Evolutionary conservation across 768 basidiomycete genomes (phyloP).

Genomic region (Rhizopogon roseolus): DNA sequence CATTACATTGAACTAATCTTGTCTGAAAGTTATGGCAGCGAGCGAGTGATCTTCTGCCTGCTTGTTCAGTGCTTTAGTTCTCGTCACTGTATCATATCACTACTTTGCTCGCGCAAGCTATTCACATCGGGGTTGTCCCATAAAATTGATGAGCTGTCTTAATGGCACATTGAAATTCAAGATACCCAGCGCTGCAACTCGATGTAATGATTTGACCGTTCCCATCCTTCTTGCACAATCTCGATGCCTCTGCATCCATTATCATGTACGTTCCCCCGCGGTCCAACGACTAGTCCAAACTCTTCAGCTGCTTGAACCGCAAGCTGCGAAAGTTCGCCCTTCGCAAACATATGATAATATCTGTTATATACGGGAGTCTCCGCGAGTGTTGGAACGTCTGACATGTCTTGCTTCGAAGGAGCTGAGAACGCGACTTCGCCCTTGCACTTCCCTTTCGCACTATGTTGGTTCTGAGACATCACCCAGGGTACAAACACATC

Average conservation of each 20-base stretch:
- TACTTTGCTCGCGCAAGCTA: constrained; percentile 14
- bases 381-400: background rate
- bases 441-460: constrained; percentile 2
- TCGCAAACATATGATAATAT: constrained; percentile 94
- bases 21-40: constrained; percentile 77
- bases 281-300: constrained; percentile 50
- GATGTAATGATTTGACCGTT: constrained; percentile 84
- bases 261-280: constrained; percentile 11
- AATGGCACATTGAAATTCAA: constrained; percentile 14
- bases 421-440: constrained; percentile 2
- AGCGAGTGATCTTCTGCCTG: constrained; percentile 60
- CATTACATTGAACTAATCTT: constrained; percentile 8
- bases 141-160: background rate
- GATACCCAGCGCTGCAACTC: constrained; percentile 63
- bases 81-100: constrained; percentile 25
- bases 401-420: background rate
- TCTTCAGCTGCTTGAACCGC: constrained; percentile 57
- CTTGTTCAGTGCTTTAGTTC: constrained; percentile 28
- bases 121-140: constrained; percentile 9
- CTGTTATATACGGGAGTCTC: constrained; percentile 62
- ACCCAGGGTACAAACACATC: constrained; percentile 95
- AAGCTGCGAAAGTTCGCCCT: constrained; percentile 68
- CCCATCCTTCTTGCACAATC: constrained; percentile 76
- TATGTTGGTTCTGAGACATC: constrained; percentile 32
- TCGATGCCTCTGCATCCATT: constrained; percentile 44